phyloP scores from a whole-genome alignment of 2,329 filamentous ascomycete genomes.

The Talaromyces funiculosus region DNA sequence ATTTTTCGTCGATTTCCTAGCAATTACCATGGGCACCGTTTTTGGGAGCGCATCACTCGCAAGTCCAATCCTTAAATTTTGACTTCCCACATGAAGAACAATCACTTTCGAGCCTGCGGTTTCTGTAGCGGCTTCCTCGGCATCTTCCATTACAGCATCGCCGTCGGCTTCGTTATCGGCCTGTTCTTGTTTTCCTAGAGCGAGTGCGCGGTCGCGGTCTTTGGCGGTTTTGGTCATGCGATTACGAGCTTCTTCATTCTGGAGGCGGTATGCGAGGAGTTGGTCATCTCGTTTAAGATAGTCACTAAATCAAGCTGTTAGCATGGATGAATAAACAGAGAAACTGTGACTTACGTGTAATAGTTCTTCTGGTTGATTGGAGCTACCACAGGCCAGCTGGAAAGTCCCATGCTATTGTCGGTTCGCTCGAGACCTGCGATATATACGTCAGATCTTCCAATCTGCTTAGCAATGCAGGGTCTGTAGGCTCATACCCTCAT shows the following conservation, averaged over 20 bases:
- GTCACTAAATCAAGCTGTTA: conserved; percentile 53
- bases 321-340: neutral
- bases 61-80: conserved; percentile 88
- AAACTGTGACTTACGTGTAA: conserved; percentile 66
- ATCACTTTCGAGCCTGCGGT: conserved; percentile 83
- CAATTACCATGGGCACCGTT: conserved; percentile 88
- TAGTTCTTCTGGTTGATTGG: conserved; percentile 99
- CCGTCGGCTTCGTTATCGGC: conserved; percentile 53
- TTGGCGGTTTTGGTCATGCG: conserved; percentile 79
- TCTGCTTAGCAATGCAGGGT: no score
- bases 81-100: conserved; percentile 90
- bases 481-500: conserved; percentile 44
- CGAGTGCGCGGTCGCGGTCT: conserved; percentile 78
- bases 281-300: conserved; percentile 99
- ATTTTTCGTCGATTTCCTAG: conserved; percentile 67
- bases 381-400: conserved; percentile 84
- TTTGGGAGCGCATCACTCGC: conserved; percentile 95
- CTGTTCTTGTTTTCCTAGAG: conserved; percentile 54
- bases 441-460: neutral
- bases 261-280: conserved; percentile 78
- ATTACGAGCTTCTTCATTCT: conserved; percentile 79
- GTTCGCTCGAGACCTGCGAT: conserved; percentile 79
- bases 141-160: conserved; percentile 53
- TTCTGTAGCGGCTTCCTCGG: conserved; percentile 52
- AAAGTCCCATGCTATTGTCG: conserved; percentile 96